These are phyloP conservation scores for Ceraceosorus guamensis DNA, from an alignment of 1,284 basidiomycete genomes.

Conservation along the genomic window DNA sequence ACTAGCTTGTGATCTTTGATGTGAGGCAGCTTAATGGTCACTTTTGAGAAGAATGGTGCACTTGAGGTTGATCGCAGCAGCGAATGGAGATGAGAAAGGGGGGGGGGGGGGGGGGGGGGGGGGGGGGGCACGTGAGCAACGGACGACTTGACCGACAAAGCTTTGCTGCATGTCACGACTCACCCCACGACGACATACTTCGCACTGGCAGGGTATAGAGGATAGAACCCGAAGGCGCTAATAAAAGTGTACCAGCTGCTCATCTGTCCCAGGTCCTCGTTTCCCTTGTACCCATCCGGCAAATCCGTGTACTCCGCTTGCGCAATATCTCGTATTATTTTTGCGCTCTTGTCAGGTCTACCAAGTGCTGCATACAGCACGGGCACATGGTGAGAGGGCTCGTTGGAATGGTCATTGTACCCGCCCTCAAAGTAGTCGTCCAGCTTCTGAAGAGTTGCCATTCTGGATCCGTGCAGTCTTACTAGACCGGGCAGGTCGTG, in stretches of 20 bases:
- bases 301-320: conserved; percentile 61
- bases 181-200: conserved; percentile 56
- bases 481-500: conserved; percentile 62
- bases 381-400: conserved; percentile 73
- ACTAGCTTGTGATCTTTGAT: not conserved
- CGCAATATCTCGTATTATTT: conserved; percentile 63
- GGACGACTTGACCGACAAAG: too few species aligned
- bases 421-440: conserved; percentile 71
- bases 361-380: conserved; percentile 69
- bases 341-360: conserved; percentile 63
- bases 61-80: not conserved
- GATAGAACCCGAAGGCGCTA: conserved; percentile 73
- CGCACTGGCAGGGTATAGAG: conserved; percentile 57
- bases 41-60: not conserved
- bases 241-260: conserved; percentile 74
- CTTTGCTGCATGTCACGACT: conserved; percentile 51
- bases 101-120: too few species aligned
- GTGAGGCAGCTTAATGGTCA: not conserved
- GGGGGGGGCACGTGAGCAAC: too few species aligned
- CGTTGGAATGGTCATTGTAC: conserved; percentile 75
- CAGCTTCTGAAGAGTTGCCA: conserved; percentile 61
- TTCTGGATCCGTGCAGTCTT: conserved; percentile 60
- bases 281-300: conserved; percentile 64
- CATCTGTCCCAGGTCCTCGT: conserved; percentile 84
- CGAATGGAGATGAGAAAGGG: too few species aligned